A percentile compares a stretch with the other conserved stretches of the same genome.
Evolutionary conservation across 2,329 filamentous ascomycete species (phyloP).

Genomic region (Microdochium paspali): DNA sequence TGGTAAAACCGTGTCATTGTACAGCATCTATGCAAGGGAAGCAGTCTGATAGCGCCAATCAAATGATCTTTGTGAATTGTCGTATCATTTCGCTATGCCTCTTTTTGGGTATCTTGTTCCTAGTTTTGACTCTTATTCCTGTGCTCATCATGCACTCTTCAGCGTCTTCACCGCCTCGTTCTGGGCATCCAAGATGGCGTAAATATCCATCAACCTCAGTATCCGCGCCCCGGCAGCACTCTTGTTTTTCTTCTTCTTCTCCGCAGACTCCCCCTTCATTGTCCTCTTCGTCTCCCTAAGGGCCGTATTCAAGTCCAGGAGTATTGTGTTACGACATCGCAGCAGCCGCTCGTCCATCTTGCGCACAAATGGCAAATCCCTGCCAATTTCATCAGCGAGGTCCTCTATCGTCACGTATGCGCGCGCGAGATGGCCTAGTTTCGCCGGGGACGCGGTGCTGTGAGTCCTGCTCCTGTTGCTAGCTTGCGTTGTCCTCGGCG

Average conservation of each 20-base stretch:
- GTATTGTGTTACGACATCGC: conserved; percentile 45
- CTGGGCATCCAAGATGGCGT: conserved; percentile 41
- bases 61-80: too few relatives aligned
- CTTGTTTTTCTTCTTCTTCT: neutral
- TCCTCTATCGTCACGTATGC: conserved; percentile 33
- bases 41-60: neutral
- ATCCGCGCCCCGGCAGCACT: conserved; percentile 23
- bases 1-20: conserved; percentile 1
- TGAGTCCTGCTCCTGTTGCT: neutral
- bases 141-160: conserved; percentile 22
- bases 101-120: neutral
- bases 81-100: neutral
- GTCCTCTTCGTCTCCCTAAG: conserved; percentile 24
- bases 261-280: neutral
- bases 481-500: neutral
- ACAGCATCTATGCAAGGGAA: neutral
- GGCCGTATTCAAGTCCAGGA: conserved; percentile 45
- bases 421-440: conserved; percentile 32
- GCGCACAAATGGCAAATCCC: conserved; percentile 37
- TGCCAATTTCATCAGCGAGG: conserved; percentile 33
- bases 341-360: conserved; percentile 42
- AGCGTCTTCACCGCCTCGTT: conserved; percentile 41
- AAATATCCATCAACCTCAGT: conserved; percentile 42
- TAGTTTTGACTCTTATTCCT: conserved; percentile 2
- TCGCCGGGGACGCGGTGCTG: conserved; percentile 20